Base-by-base conservation (phyloP, 1,284 basidiomycete genomes). In the Thecaphora thlaspeos region DNA sequence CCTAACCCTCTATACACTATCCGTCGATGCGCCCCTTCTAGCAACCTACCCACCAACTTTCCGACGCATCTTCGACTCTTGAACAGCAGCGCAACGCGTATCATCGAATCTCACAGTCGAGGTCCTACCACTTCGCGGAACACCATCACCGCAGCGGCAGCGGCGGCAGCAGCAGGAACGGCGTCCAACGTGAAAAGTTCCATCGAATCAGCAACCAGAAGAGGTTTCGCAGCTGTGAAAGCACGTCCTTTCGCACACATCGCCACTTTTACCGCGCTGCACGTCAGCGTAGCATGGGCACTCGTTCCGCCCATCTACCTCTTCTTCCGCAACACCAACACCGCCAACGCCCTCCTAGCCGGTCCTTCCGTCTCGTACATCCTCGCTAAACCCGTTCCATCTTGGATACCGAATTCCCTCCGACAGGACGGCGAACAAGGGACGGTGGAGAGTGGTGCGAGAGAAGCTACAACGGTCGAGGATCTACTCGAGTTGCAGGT, bases 341-440 rank as follows among this genome's bases (percentile, higher is more conserved):
- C 39, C 38, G 26, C 46, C 12, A 54, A 54, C 39, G 21, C 51
- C 18, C 21, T 54, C 15, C 24, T 54, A 4, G 51, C 46, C 15
- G 51, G 51, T 17, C 51, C 51, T n/a, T 41, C 37, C 24, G 51
- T 47, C 3, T 48, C 51, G n/a, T 54, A 30, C 37, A 24, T 54
- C 21, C 41, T 54, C 14, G n/a, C 32, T 17, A 19, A 41, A 8
- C 46, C 34, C 19, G 32, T 50, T 10, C 51, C 51, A 11, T 22
- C 28, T 23, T 54, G 44, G 45, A n/a, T 53, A 17, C 51, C 51
- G 7, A 11, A 17, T 15, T 30, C 18, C 14, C 41, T 7, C 19
- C n/a, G n/a, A n/a, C n/a, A n/a, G n/a, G n/a, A 12, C 21, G 12
- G 42, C 28, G 32, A 8, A 48, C 21, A 17, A n/a, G 32, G 15